Evolutionary conservation across 352 stramenopile species (phyloP), one percentile per base, ranked within the genome.

Genomic region (Pythium phragmiticola): DNA sequence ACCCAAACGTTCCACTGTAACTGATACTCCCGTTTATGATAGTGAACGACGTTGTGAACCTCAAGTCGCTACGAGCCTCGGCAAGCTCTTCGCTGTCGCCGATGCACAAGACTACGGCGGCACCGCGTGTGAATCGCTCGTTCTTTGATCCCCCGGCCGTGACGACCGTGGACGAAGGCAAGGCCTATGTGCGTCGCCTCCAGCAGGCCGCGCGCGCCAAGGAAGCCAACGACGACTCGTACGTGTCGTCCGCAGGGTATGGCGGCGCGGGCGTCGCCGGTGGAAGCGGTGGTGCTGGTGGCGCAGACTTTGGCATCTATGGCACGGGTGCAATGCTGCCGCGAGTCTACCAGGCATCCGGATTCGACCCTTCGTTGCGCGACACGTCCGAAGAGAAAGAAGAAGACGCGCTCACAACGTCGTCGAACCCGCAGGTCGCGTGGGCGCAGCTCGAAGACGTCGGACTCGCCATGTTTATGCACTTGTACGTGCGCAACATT

Each of bases 401-500:
- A 23, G 82, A 90, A 57, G 82, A 94, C 51, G 78, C 84, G 33
- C 69, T 94, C 37, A 84, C 83, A 39, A 90, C 84, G 14, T 83
- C 76, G 26, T 94, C 84, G 23, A 78, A 86, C 60, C 78, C 82
- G 48, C 79, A 90, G 33, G 75, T 88, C 30, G 82, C 84, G 9
- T 94, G 84, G 84, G 76, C 77, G 48, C 82, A 93, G 60, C 68
- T 91, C 4, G 84, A 94, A 57, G 82, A 94, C 39, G 78, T 78
- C 67, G 82, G 84, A 16, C 69, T 94, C 17, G 79, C 78, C 12
- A 90, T 94, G 80, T 92, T 94, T 70, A 92, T 94, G 80, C 84
- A 94, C 60, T 56, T 94, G 59, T 94, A 94, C 70, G 88, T 82
- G 59, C 84, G 85, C 69, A 93, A 91, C 61, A 83, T 92, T 57